Conservation (phyloP, 805 yeast species). For the Barnettozyma botsteinii region DNA sequence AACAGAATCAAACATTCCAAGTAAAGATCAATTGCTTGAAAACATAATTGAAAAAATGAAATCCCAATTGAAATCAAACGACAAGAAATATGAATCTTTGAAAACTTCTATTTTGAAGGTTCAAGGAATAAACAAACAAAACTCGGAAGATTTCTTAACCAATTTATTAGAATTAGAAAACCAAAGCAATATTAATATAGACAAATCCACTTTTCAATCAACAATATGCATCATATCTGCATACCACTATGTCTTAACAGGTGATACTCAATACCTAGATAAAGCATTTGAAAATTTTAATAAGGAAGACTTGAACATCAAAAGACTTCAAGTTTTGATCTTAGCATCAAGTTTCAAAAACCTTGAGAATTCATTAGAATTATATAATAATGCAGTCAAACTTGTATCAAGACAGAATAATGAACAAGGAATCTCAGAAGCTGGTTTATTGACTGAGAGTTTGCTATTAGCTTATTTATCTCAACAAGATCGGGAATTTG, state of each 20-base stretch:
- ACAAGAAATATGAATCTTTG: neutral
- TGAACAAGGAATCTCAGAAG: constrained; percentile 32
- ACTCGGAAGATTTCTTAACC: neutral
- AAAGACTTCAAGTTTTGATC: constrained; percentile 36
- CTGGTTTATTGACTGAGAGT: constrained; percentile 42
- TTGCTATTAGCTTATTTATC: constrained; percentile 38
- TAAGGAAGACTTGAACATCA: constrained; percentile 3
- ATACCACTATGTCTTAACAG: constrained; percentile 3
- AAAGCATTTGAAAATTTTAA: neutral
- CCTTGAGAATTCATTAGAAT: constrained; percentile 33
- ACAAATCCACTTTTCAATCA: neutral
- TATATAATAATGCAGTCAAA: constrained; percentile 42
- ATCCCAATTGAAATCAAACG: neutral
- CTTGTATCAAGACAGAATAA: constrained; percentile 31
- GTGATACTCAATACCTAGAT: neutral
- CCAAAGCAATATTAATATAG: neutral
- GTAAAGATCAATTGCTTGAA: neutral
- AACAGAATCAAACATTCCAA: neutral
- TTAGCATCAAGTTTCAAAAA: constrained; percentile 37
- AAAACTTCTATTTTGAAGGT: constrained; percentile 1
- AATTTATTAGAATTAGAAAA: constrained; percentile 1
- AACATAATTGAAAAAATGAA: neutral
- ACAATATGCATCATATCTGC: constrained; percentile 1
- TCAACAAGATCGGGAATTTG: constrained; percentile 48
- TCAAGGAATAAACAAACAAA: constrained; percentile 1